Evolutionary conservation across 352 stramenopile genomes (phyloP).

Genomic region (Phytophthora citricola): DNA sequence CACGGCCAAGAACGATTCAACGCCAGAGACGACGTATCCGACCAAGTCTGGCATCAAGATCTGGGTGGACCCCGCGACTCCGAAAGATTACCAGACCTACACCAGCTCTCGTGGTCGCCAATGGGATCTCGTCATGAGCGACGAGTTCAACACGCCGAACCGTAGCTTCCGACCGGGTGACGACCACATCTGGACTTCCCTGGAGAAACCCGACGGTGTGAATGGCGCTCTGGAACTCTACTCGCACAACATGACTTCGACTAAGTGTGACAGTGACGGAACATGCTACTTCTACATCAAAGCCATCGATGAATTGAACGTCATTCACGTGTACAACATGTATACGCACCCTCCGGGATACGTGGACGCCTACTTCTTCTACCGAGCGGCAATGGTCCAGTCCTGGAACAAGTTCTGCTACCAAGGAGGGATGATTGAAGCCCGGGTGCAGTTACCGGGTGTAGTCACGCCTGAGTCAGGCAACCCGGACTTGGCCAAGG

Average conservation of each 20-base stretch:
- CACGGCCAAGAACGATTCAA: slow-evolving; percentile 17
- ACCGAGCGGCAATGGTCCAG: slow-evolving; percentile 89
- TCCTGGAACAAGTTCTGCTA: slow-evolving; percentile 97
- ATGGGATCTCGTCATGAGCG: slow-evolving; percentile 91
- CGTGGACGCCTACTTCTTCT: slow-evolving; percentile 56
- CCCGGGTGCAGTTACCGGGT: slow-evolving; percentile 89
- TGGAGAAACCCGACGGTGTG: slow-evolving; percentile 94
- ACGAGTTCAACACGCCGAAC: slow-evolving; percentile 93
- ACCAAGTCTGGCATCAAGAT: slow-evolving; percentile 43
- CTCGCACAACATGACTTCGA: slow-evolving; percentile 78
- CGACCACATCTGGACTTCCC: slow-evolving; percentile 94
- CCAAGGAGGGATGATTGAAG: slow-evolving; percentile 94
- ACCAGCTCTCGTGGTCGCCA: slow-evolving; percentile 44
- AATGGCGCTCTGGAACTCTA: slow-evolving; percentile 93
- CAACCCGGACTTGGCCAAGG: slow-evolving; percentile 58
- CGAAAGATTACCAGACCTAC: slow-evolving; percentile 43
- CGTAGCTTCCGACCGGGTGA: slow-evolving; percentile 90
- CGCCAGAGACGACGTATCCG: slow-evolving; percentile 28
- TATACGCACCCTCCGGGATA: slow-evolving; percentile 60
- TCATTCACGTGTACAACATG: slow-evolving; percentile 63
- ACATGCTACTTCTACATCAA: slow-evolving; percentile 67
- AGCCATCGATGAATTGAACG: slow-evolving; percentile 38
- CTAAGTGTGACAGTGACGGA: slow-evolving; percentile 47
- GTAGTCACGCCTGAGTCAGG: slow-evolving; percentile 47
- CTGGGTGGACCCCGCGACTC: slow-evolving; percentile 74